Evolutionary conservation across 257 asterid species (phyloP), one percentile per base, ranked within the genome.

Genomic region (Capsicum pubescens): DNA sequence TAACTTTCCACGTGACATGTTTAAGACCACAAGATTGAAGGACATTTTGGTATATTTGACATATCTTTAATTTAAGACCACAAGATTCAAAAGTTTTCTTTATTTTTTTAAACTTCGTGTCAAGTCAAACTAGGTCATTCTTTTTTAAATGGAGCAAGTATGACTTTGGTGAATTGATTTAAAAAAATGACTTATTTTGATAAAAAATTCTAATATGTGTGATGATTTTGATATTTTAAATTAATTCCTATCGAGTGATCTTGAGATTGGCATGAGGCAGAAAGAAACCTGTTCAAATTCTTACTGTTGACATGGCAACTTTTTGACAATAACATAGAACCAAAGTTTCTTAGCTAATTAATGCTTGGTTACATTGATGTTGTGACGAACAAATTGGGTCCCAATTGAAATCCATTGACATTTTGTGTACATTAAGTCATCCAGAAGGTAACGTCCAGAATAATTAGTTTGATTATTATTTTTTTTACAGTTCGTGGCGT

Each of bases 311-410:
- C 61, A 5, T 83, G 56, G 32, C 35, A 46, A 6, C 17, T 32
- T 83, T 54, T 83, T 54, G 48, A 67, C 52, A 60, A 77, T 14
- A 54, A 77, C 64, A 77, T 52, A 54, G 8, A 19, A 54, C 5
- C 26, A 77, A 76, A 13, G 64, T 54, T 52, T 52, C 48, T 14
- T 76, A 52, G 17, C 48, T 7, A 26, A 26, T 26, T 21, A 67
- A 72, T 46, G 36, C 80, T 6, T 46, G 7, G 11, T 50, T 6
- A 13, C 61, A 7, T 19, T 21, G 46, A 21, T 21, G 63, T 14
- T 76, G 19, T 76, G 64, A 76, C 81, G 64, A 12, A 76, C 26
- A 76, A 76, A 15, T 54, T 52, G 16, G 81, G 64, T 26, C 81
- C 81, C 64, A 76, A 39, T 21, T 7, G 3, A 6, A 21, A 74